Base-by-base conservation (phyloP, 2,329 filamentous ascomycete species). In the Colletotrichum trifolii region DNA sequence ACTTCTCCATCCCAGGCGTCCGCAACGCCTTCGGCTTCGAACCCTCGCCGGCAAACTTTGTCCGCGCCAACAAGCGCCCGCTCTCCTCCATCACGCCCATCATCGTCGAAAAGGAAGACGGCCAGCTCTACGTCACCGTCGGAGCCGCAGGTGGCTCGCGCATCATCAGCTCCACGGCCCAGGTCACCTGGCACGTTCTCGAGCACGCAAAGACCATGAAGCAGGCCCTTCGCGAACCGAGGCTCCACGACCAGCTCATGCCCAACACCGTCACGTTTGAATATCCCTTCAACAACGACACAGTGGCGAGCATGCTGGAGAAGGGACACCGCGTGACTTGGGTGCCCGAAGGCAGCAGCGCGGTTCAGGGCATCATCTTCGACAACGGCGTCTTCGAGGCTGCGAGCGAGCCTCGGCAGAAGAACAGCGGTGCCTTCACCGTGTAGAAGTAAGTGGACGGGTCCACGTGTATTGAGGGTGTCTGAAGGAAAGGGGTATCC, bases 11-110 rank as follows among this genome's bases (percentile, higher is more conserved):
- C 71, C 94, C 95, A 0, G 87, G 87, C 57, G 80, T 85, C 2
- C 84, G 83, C 63, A 97, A 97, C 75, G 88, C 89, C 34, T 98
- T 97, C 74, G 94, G 93, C 56, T 97, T 93, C 79, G 86, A 90
- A 48, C 94, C 95, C 2, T 90, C 88, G 1, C 87, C 88, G 4
- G 85, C 89, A 48, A 97, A 98, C 82, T 97, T 89, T 75, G 89
- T 97, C 75, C 85, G 88, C 6, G 88, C 93, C 0, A 85, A 87
- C 52, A 97, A 97, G 77, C 87, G 95, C 0, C 93, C 94, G 0
- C 81, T 97, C 4, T 94, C 91, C 2, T 94, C 91, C 67, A 94
- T 96, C 70, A 89, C 91, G 0, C 93, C 94, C 4, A 82, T 93
- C 60, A 94, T 96, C 55, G 87, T 90, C 68, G 87, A 91, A 60